These are phyloP conservation scores for Jimgerdemannia lactiflua DNA, from an alignment of 192 early-diverging fungal species.

Conservation along the genomic window DNA sequence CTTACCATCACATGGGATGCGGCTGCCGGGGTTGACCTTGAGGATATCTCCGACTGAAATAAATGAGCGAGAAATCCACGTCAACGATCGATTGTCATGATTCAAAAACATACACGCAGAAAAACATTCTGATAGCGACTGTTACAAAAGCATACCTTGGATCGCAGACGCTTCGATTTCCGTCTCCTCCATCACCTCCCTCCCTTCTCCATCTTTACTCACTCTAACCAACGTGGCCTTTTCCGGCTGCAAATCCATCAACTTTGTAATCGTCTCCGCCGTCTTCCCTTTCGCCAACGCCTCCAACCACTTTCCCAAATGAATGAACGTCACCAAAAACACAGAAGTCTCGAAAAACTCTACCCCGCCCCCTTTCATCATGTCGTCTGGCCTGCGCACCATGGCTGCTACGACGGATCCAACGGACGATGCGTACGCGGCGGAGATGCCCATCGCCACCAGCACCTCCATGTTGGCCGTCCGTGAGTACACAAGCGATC, in stretches of 20 bases:
- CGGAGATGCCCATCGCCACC: conserved; percentile 70
- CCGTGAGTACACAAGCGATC: conserved; percentile 68
- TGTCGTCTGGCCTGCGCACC: conserved; percentile 18
- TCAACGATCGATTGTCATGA: too few relatives aligned
- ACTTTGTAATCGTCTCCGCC: conserved; percentile 69
- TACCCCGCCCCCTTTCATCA: conserved; percentile 16
- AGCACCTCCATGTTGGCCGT: conserved; percentile 97
- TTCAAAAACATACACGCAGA: too few relatives aligned
- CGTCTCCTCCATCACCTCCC: conserved; percentile 33
- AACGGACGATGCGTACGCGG: conserved; percentile 67
- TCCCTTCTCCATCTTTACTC: conserved; percentile 6
- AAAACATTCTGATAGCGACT: neutral
- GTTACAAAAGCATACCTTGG: neutral
- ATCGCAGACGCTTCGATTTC: neutral
- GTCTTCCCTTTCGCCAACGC: conserved; percentile 77
- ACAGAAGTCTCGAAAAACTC: conserved; percentile 79
- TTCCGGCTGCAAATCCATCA: conserved; percentile 76
- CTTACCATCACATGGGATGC: conserved; percentile 74
- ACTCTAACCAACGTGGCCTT: conserved; percentile 48
- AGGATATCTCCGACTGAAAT: conserved; percentile 69
- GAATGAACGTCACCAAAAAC: conserved; percentile 77
- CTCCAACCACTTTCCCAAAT: conserved; percentile 81
- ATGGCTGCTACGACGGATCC: conserved; percentile 47
- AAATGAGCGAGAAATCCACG: neutral
- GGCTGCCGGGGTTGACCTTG: conserved; percentile 60